Evolutionary conservation across 1,284 basidiomycete genomes (phyloP).

Genomic region (Cutaneotrichosporon sp.): DNA sequence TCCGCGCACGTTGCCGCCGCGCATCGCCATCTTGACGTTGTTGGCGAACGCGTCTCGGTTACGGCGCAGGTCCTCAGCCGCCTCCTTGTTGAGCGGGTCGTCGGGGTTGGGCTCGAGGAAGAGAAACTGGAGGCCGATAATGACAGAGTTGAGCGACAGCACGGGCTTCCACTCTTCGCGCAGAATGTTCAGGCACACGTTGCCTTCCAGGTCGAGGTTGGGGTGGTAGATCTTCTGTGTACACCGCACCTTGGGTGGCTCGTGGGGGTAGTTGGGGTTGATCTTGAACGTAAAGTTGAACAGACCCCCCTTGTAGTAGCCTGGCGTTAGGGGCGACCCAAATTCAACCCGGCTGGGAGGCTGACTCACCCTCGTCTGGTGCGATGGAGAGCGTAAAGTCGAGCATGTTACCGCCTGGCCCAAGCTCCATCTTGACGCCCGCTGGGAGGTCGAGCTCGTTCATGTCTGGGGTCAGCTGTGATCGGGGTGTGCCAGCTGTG

Average conservation of each 20-base stretch:
- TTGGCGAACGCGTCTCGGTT: conserved; percentile 74
- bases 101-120: conserved; percentile 99
- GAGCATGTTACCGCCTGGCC: conserved; percentile 87
- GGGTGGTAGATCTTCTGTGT: conserved; percentile 99
- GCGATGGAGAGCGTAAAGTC: conserved; percentile 94
- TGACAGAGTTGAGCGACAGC: conserved; percentile 91
- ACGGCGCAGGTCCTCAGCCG: conserved; percentile 86
- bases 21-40: conserved; percentile 82
- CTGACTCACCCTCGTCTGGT: conserved; percentile 83
- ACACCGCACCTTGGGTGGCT: conserved; percentile 98
- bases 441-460: conserved; percentile 94
- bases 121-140: conserved; percentile 96
- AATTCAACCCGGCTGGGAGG: not conserved
- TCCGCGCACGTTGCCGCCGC: conserved; percentile 71
- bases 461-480: conserved; percentile 63
- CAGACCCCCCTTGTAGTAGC: conserved; percentile 94
- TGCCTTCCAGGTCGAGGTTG: conserved; percentile 95
- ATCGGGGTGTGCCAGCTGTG: not conserved
- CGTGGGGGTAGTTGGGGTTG: conserved; percentile 98
- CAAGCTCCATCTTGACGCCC: conserved; percentile 94
- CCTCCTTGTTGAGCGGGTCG: conserved; percentile 97
- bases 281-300: conserved; percentile 94
- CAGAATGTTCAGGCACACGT: conserved; percentile 94
- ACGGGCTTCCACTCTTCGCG: conserved; percentile 99
- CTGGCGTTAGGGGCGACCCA: conserved; percentile 55